Conservation (phyloP, 768 basidiomycete genomes). For the Xerocomellus dryophilus region DNA sequence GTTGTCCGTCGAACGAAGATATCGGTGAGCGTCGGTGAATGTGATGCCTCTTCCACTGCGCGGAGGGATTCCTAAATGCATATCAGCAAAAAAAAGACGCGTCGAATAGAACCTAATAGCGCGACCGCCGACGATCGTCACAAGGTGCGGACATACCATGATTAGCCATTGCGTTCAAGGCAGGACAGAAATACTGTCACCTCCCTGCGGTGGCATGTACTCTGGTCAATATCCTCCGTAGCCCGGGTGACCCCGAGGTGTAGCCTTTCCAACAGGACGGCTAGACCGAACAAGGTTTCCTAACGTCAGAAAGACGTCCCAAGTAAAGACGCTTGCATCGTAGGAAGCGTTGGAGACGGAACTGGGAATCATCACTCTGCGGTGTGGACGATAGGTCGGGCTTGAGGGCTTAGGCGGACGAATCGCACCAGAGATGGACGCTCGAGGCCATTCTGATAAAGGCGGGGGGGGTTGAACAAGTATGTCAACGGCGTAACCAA, state of each 20-base stretch:
- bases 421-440: background rate
- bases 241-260: conserved; percentile 51
- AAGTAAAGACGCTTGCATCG: background rate
- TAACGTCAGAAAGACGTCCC: conserved; percentile 15
- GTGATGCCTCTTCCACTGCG: conserved; percentile 66
- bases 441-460: conserved; percentile 1
- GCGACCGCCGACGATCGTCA: conserved; percentile 35
- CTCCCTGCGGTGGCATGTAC: conserved; percentile 52
- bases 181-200: conserved; percentile 71
- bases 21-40: conserved; percentile 42
- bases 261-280: conserved; percentile 49
- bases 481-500: background rate
- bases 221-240: conserved; percentile 66
- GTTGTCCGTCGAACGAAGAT: conserved; percentile 59
- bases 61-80: conserved; percentile 40
- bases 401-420: background rate
- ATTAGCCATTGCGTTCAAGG: conserved; percentile 75
- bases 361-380: conserved; percentile 8
- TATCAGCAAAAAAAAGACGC: background rate
- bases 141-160: conserved; percentile 59
- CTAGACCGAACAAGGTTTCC: conserved; percentile 12
- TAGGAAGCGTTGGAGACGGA: conserved; percentile 2
- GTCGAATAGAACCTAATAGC: background rate
- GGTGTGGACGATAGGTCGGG: background rate
- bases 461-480: background rate